Base-by-base conservation (phyloP, 177 flowering plant species). In the Telopea speciosissima region DNA sequence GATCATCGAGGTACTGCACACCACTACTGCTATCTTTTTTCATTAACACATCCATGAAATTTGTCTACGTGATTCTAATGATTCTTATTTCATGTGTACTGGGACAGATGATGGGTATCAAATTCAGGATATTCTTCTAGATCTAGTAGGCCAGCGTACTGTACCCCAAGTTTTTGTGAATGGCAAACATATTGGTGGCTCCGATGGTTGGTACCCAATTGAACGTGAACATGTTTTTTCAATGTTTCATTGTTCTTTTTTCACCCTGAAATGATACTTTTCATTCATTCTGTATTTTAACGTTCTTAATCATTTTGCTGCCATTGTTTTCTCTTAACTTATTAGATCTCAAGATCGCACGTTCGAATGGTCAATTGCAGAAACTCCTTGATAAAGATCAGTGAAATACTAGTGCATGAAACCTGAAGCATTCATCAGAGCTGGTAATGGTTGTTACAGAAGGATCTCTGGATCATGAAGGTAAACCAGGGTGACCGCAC, bases 111-210 rank as follows among this genome's bases (percentile, higher is more conserved):
- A 94, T 82, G 97, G 98, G 19, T 68, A 68, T 59, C 68, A 87
- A 68, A 90, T 94, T 67, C 97, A 89, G 85, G 75, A 83, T 72
- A 86, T 85, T 67, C 96, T 93, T 79, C 87, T 93, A 65, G 94
- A 93, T 65, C 72, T 87, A 68, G 89, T 90, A 5, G 98, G 97
- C 24, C 81, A 84, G 24, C 75, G 81, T 26, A 93, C 97, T 40
- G 97, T 93, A 45, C 98, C 98, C 26, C 98, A 93, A 83, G 85
- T 93, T 59, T 93, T 93, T 81, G 88, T 93, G 76, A 85, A 90
- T 79, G 98, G 98, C 31, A 87, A 92, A 85, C 93, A 90, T 76
- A 81, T 92, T 69, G 97, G 97, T 68, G 98, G 98, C 63, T 90
- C 87, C 64, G 97, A 92, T 84, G 97, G 98, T 91, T 60, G 65